These are phyloP conservation scores for Botrytis tulipae DNA, from an alignment of 2,329 filamentous ascomycete genomes.

Conservation along the genomic window DNA sequence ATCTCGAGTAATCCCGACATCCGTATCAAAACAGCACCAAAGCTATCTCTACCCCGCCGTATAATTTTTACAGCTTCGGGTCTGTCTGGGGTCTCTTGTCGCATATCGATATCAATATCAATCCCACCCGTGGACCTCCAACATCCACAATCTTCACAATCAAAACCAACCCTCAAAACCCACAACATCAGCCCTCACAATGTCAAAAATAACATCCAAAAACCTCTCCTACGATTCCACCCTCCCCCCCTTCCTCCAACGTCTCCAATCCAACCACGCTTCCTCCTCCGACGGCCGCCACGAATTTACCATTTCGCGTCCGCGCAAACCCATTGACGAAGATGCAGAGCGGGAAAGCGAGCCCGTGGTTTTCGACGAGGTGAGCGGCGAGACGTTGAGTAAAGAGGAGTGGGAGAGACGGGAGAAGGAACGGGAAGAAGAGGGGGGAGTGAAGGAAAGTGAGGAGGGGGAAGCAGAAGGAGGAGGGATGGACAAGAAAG, in stretches of 20 bases:
- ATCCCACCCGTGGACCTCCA: too few species aligned
- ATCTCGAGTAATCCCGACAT: not conserved
- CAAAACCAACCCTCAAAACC: not conserved
- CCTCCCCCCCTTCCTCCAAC: constrained; percentile 60
- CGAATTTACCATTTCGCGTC: constrained; percentile 39
- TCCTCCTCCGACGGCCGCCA: constrained; percentile 47
- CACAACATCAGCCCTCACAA: not conserved
- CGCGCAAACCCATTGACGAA: constrained; percentile 51
- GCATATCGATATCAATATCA: not conserved
- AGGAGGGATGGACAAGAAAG: constrained; percentile 43
- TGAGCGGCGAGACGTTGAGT: constrained; percentile 56
- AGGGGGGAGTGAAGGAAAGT: constrained; percentile 21
- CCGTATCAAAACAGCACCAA: not conserved
- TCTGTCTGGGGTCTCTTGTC: not conserved
- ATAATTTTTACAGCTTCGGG: not conserved
- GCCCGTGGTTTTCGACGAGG: constrained; percentile 72
- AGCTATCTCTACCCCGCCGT: not conserved
- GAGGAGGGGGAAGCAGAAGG: not conserved
- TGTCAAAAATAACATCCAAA: constrained; percentile 63
- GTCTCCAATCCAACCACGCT: constrained; percentile 51
- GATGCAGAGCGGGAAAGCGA: constrained; percentile 74
- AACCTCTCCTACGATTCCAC: constrained; percentile 64
- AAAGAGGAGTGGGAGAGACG: constrained; percentile 40
- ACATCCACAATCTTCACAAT: too few species aligned
- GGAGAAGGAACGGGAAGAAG: constrained; percentile 33